Evolutionary conservation across 345 rosid species (phyloP).

Genomic region (Populus tremula): DNA sequence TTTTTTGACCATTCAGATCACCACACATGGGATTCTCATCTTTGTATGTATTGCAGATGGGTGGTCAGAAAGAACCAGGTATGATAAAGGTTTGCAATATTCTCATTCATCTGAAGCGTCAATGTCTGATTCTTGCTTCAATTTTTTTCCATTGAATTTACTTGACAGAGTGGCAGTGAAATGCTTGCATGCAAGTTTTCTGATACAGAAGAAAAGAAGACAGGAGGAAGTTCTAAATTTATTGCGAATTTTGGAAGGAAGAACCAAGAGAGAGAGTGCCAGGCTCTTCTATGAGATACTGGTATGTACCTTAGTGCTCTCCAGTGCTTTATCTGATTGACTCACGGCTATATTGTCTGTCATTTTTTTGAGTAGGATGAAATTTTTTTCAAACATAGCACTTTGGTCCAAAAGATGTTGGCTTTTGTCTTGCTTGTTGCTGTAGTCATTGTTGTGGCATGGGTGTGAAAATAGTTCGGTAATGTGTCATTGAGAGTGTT

Average conservation of each 20-base stretch:
- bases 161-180: conserved; percentile 49
- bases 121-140: neutral
- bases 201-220: conserved; percentile 26
- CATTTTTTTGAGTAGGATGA: too few species aligned
- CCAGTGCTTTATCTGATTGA: too few species aligned
- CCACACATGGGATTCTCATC: conserved; percentile 1
- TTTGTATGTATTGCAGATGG: conserved; percentile 48
- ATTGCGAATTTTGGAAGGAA: conserved; percentile 46
- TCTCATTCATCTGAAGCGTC: neutral
- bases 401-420: too few species aligned
- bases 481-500: too few species aligned
- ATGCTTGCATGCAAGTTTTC: conserved; percentile 45
- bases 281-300: conserved; percentile 82
- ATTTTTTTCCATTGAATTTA: conserved; percentile 7
- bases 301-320: conserved; percentile 38
- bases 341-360: too few species aligned
- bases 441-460: too few species aligned
- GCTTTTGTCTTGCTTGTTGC: too few species aligned
- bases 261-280: conserved; percentile 56
- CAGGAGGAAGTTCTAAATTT: conserved; percentile 55
- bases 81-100: conserved; percentile 1
- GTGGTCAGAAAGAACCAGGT: conserved; percentile 60
- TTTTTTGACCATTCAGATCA: neutral
- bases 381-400: too few species aligned
- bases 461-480: too few species aligned